Percentiles rank a stretch among this genome's conserved stretches.
Evolutionary conservation across 306 rosid species (phyloP).

Genomic region (Citrullus mucosospermus): DNA sequence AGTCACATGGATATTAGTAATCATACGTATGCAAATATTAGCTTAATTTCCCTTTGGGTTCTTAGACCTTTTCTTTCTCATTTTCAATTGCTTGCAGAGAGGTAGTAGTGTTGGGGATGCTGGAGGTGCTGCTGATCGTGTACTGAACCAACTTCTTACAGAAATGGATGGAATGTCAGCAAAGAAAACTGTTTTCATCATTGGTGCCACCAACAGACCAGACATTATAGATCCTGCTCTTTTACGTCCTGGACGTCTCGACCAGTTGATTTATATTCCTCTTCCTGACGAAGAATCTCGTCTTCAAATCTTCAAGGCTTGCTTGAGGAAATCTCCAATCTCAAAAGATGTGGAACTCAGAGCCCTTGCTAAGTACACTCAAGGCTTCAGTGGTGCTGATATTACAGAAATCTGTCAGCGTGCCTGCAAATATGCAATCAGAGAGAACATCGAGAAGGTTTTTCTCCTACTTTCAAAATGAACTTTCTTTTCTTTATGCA

Average conservation of each 20-base stretch:
- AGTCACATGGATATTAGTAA: background rate
- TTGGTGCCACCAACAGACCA: slow-evolving; percentile 95
- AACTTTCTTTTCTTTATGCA: background rate
- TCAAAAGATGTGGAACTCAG: slow-evolving; percentile 78
- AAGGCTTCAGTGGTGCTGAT: slow-evolving; percentile 97
- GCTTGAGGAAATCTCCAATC: slow-evolving; percentile 87
- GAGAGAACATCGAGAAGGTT: slow-evolving; percentile 96
- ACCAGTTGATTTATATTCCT: slow-evolving; percentile 91
- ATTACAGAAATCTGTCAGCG: slow-evolving; percentile 97
- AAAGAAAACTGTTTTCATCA: slow-evolving; percentile 89
- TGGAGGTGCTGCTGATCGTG: slow-evolving; percentile 98
- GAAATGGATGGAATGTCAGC: slow-evolving; percentile 99
- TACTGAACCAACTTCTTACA: slow-evolving; percentile 86
- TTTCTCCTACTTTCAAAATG: background rate
- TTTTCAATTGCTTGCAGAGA: slow-evolving; percentile 36
- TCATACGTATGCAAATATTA: background rate
- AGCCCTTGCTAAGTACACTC: slow-evolving; percentile 97
- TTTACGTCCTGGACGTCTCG: slow-evolving; percentile 95
- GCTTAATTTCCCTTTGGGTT: background rate
- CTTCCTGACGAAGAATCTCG: slow-evolving; percentile 97
- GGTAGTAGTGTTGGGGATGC: slow-evolving; percentile 97
- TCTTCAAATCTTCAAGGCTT: slow-evolving; percentile 67
- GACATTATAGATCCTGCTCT: slow-evolving; percentile 97
- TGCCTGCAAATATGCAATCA: slow-evolving; percentile 88
- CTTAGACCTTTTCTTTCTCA: background rate